phyloP scores from a whole-genome alignment of 2,329 filamentous ascomycete genomes.

The Chaetomiaceae sp. region DNA sequence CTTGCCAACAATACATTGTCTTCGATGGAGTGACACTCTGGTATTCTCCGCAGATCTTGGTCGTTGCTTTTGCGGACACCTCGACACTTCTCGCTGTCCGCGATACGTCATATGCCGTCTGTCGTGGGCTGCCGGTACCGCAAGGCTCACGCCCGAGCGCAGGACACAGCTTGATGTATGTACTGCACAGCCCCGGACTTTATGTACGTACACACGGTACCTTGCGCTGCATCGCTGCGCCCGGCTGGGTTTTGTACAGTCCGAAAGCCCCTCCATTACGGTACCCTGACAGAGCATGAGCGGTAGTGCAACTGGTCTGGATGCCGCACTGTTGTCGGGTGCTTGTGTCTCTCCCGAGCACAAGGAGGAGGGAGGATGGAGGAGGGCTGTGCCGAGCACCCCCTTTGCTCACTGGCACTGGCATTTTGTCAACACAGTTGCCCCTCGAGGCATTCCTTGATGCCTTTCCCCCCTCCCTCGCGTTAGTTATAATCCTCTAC shows the following conservation, averaged over 20 bases:
- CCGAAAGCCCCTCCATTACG: background rate
- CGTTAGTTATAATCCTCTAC: conserved; percentile 8
- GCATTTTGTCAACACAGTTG: background rate
- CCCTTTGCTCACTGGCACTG: conserved; percentile 7
- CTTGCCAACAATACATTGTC: background rate
- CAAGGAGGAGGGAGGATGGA: too few relatives aligned
- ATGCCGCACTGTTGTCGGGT: background rate
- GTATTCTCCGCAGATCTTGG: conserved; percentile 2
- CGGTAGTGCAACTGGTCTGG: too few relatives aligned
- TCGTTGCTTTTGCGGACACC: conserved; percentile 8
- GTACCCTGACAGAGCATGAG: background rate
- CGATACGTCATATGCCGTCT: conserved; percentile 18
- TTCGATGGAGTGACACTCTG: background rate
- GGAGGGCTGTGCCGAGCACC: background rate
- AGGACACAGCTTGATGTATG: conserved; percentile 1
- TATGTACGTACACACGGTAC: too few relatives aligned
- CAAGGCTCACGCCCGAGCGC: conserved; percentile 7
- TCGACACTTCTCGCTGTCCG: background rate
- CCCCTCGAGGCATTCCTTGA: conserved; percentile 13
- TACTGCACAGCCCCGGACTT: too few relatives aligned
- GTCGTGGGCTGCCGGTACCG: background rate
- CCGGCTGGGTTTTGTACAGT: background rate
- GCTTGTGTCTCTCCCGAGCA: background rate
- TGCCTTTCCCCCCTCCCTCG: conserved; percentile 8
- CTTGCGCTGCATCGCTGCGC: conserved; percentile 6